phyloP scores from a whole-genome alignment of 1,139 yeast genomes.

The Zygoascus hellenicus region DNA sequence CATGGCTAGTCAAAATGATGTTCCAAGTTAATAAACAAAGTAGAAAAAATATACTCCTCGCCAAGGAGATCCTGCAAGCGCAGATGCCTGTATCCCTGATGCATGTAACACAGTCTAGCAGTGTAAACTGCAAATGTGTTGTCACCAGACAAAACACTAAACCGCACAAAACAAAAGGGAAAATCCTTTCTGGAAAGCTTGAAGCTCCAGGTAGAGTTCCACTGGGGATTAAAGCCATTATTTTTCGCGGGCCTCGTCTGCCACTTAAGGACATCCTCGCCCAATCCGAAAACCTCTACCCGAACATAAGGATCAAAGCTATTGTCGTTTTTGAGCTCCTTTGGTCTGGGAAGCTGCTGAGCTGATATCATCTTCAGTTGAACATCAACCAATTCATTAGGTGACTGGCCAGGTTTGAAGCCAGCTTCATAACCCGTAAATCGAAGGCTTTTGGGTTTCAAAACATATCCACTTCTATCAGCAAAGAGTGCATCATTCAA shows the following conservation, averaged over 20 bases:
- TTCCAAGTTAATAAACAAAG: conserved; percentile 50
- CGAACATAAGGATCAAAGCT: conserved; percentile 53
- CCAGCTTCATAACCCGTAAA: conserved; percentile 7
- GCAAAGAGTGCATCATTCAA: conserved; percentile 82
- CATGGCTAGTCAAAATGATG: not conserved
- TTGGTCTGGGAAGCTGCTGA: conserved; percentile 73
- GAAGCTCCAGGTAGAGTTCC: conserved; percentile 56
- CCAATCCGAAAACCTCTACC: conserved; percentile 48
- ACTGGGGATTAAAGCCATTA: conserved; percentile 83
- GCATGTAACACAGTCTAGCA: conserved; percentile 49
- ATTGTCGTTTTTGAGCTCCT: conserved; percentile 39
- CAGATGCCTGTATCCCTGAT: conserved; percentile 73
- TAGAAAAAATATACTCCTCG: conserved; percentile 74
- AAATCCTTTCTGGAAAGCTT: conserved; percentile 37
- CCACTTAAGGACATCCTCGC: conserved; percentile 16
- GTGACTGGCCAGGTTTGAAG: conserved; percentile 1
- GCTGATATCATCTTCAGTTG: conserved; percentile 59
- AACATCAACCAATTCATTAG: conserved; percentile 30
- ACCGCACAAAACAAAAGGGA: conserved; percentile 48
- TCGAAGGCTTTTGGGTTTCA: conserved; percentile 52
- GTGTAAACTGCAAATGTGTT: conserved; percentile 53
- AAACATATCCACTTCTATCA: conserved; percentile 61
- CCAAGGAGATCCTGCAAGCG: conserved; percentile 73
- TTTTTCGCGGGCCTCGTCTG: conserved; percentile 41
- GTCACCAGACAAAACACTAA: conserved; percentile 42